Conservation (phyloP, 2,329 filamentous ascomycete species). For the Claviceps pusilla region DNA sequence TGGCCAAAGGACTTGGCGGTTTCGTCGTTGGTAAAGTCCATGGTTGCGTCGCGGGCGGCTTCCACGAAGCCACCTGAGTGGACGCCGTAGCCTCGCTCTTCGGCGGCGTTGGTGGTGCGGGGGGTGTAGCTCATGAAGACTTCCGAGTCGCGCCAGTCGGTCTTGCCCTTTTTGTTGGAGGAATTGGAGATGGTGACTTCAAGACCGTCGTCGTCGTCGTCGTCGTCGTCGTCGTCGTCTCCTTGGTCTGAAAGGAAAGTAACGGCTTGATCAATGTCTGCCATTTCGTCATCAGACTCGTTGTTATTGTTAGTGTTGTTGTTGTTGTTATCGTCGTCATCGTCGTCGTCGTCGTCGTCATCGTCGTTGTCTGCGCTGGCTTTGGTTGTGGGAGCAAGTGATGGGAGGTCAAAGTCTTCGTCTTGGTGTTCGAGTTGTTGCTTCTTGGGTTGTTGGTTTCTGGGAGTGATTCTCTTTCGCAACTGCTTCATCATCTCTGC, state of each 20-base stretch:
- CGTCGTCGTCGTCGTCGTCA: conserved; percentile 7
- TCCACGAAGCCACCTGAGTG: conserved; percentile 78
- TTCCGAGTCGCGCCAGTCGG: conserved; percentile 66
- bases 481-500: conserved; percentile 63
- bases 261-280: not conserved
- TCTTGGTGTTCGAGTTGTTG: conserved; percentile 21
- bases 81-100: conserved; percentile 87
- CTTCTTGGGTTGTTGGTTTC: conserved; percentile 27
- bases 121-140: conserved; percentile 96
- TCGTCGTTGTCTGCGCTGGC: conserved; percentile 10
- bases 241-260: conserved; percentile 15
- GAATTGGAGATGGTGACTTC: conserved; percentile 57
- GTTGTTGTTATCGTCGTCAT: not conserved
- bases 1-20: conserved; percentile 64
- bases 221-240: conserved; percentile 34
- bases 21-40: conserved; percentile 90
- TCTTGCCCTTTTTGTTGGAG: conserved; percentile 35
- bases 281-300: conserved; percentile 6
- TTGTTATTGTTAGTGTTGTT: conserved; percentile 2
- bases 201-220: conserved; percentile 44
- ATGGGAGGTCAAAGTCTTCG: conserved; percentile 13
- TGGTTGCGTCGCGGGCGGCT: conserved; percentile 71
- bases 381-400: not conserved
- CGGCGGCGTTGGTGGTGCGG: conserved; percentile 61
- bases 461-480: conserved; percentile 52